Percentiles rank a stretch among this genome's conserved stretches.
These are phyloP conservation scores for Colletotrichum sp. DNA, from an alignment of 2,329 filamentous ascomycete species.

Conservation along the genomic window DNA sequence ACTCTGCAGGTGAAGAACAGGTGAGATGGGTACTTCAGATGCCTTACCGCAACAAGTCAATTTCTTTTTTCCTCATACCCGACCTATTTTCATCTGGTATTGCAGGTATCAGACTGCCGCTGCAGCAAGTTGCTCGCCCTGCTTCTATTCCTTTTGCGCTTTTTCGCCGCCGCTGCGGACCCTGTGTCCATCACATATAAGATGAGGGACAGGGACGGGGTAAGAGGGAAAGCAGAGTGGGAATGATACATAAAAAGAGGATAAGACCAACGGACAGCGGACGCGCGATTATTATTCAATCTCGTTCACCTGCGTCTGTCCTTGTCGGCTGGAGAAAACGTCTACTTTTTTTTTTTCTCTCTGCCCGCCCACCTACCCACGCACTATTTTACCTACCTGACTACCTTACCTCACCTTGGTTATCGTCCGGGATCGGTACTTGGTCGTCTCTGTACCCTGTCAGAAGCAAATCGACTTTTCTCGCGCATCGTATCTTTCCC, in stretches of 20 bases:
- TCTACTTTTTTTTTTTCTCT: not conserved
- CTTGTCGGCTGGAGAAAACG: not conserved
- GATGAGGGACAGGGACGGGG: not conserved
- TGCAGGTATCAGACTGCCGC: not conserved
- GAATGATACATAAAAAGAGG: not conserved
- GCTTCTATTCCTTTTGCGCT: not conserved
- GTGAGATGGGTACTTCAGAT: not conserved
- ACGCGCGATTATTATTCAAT: slow-evolving; percentile 2
- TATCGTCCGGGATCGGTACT: not conserved
- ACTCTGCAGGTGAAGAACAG: not conserved
- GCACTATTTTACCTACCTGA: not conserved
- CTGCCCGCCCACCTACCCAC: not conserved
- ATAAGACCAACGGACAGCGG: not conserved
- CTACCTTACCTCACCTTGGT: not conserved
- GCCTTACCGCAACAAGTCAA: not conserved
- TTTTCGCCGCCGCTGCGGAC: slow-evolving; percentile 6
- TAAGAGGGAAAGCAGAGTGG: not conserved
- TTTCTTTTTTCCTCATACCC: not conserved
- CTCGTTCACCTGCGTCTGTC: not conserved
- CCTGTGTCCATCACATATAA: not conserved
- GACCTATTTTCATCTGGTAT: not conserved
- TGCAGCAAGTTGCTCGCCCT: not conserved
- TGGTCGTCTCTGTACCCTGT: not conserved
- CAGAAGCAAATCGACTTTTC: not conserved
- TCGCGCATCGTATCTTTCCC: not conserved